Conservation (phyloP, 768 basidiomycete species). For the Xerocomellus chrysenteron region DNA sequence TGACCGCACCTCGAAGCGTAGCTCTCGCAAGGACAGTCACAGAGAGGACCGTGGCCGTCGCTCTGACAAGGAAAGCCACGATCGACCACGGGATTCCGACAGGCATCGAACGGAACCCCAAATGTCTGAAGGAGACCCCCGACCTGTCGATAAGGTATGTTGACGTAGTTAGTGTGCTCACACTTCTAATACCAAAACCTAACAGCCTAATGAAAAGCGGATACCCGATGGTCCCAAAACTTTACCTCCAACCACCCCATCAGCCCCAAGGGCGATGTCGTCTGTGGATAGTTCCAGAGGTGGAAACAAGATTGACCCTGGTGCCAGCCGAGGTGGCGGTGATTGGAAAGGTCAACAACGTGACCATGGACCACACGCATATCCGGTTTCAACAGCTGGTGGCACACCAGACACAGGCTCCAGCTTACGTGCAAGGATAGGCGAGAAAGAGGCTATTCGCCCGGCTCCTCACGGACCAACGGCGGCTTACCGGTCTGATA, state of each 20-base stretch:
- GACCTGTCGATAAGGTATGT: constrained; percentile 64
- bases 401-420: constrained; percentile 26
- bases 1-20: constrained; percentile 78
- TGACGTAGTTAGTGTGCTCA: background rate
- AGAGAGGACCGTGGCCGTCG: constrained; percentile 74
- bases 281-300: constrained; percentile 42
- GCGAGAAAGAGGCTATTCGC: constrained; percentile 54
- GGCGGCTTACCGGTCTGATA: constrained; percentile 45
- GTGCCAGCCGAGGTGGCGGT: constrained; percentile 41
- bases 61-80: constrained; percentile 67
- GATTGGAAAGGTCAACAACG: constrained; percentile 48
- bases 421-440: constrained; percentile 57
- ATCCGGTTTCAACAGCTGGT: constrained; percentile 17
- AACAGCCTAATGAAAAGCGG: constrained; percentile 54
- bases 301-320: constrained; percentile 39
- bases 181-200: constrained; percentile 5
- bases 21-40: constrained; percentile 73
- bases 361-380: constrained; percentile 31
- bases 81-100: constrained; percentile 65
- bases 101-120: constrained; percentile 68
- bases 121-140: constrained; percentile 47
- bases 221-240: constrained; percentile 54
- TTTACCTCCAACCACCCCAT: constrained; percentile 59
- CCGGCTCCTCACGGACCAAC: constrained; percentile 41
- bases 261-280: constrained; percentile 72